Conservation (phyloP, 257 asterid species). For the Solanum commersonii region DNA sequence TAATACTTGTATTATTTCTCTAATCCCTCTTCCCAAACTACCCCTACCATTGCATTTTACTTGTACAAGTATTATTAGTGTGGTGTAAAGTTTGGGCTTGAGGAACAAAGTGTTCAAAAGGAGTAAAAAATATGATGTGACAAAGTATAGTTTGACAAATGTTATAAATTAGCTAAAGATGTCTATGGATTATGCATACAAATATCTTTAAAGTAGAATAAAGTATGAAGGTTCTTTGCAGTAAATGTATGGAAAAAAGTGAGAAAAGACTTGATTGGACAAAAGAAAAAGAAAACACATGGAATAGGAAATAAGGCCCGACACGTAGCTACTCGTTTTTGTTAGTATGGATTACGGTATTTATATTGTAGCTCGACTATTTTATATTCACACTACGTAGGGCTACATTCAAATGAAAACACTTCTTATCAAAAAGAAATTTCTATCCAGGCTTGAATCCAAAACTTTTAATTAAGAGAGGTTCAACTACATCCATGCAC, state of each 20-base stretch:
- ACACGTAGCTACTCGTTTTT: background rate
- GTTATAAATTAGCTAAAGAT: background rate
- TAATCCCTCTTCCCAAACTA: background rate
- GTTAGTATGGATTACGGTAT: accelerated
- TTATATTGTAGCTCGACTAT: accelerated
- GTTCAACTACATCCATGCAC: background rate
- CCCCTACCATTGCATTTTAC: background rate
- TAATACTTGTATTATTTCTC: background rate
- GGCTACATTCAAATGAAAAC: accelerated
- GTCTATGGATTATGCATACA: background rate
- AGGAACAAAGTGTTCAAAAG: background rate
- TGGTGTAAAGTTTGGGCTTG: background rate
- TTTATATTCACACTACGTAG: accelerated
- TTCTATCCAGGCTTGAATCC: too few relatives aligned
- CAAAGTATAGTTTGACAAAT: background rate
- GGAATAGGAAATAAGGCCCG: background rate
- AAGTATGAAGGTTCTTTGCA: background rate
- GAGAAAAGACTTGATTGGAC: background rate
- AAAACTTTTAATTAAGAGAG: background rate
- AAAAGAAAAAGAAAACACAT: background rate
- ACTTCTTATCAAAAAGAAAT: too few relatives aligned
- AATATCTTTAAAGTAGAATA: background rate
- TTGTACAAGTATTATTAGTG: background rate
- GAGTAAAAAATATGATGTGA: background rate
- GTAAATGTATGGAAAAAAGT: background rate